Evolutionary conservation across 2,329 filamentous ascomycete species (phyloP).

Genomic region (Fusarium sp.): DNA sequence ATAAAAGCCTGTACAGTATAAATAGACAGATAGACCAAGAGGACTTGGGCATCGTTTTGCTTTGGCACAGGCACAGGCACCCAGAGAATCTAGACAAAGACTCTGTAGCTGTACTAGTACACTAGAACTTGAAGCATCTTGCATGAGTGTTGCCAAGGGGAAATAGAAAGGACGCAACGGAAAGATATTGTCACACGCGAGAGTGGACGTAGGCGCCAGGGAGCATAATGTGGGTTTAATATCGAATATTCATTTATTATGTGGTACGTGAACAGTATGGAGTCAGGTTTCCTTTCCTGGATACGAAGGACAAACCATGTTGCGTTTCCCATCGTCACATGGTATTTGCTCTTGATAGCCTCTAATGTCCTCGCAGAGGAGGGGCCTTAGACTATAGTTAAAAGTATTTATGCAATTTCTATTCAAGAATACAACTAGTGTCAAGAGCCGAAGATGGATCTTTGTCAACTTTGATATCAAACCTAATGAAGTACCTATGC

Average conservation of each 20-base stretch:
- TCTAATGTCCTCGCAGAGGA: neutral
- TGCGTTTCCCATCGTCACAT: neutral
- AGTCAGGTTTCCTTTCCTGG: neutral
- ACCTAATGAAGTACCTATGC: neutral
- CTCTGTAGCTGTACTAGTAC: neutral
- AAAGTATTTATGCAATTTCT: neutral
- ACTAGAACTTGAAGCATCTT: neutral
- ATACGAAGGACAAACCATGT: neutral
- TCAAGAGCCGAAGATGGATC: constrained; percentile 9
- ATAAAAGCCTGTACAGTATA: constrained; percentile 18
- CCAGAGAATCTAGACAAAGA: constrained; percentile 11
- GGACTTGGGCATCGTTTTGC: constrained; percentile 3
- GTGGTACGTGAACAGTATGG: neutral
- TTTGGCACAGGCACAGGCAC: constrained; percentile 4
- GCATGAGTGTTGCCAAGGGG: neutral
- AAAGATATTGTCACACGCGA: neutral
- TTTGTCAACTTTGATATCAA: neutral
- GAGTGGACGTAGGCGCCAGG: neutral
- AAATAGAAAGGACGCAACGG: constrained; percentile 12
- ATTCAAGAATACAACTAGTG: neutral
- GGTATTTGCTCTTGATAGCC: neutral
- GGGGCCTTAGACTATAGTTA: neutral
- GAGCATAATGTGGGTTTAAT: neutral
- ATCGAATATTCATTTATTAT: neutral
- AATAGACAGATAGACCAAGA: constrained; percentile 29